Conservation (phyloP, 176 grass and related monocot genomes). For the Ampelocalamus luodianensis region DNA sequence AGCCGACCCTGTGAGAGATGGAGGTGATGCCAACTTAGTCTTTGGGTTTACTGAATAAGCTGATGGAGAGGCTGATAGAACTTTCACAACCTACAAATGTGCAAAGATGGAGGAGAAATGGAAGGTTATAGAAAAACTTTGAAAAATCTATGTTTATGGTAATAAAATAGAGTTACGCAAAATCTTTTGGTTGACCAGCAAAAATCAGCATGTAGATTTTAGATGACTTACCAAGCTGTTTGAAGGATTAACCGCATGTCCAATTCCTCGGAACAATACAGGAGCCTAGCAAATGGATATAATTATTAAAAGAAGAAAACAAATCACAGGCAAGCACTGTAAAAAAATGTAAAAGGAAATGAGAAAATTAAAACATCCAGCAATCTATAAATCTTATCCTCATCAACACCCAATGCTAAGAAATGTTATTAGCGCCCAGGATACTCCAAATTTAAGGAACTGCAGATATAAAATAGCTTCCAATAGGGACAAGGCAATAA, state of each 20-base stretch:
- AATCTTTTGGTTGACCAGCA: neutral
- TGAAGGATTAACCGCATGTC: slow-evolving; percentile 71
- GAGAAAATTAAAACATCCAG: neutral
- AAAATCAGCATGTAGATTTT: slow-evolving; percentile 30
- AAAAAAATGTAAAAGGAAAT: neutral
- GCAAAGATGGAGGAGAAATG: neutral
- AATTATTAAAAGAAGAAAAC: slow-evolving; percentile 32
- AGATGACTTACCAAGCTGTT: slow-evolving; percentile 73
- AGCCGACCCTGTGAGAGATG: slow-evolving; percentile 74
- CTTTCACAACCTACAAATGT: slow-evolving; percentile 74
- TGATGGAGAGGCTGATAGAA: slow-evolving; percentile 81
- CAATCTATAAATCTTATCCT: neutral
- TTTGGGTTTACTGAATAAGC: slow-evolving; percentile 90
- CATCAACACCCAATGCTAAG: neutral
- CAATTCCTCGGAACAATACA: slow-evolving; percentile 87
- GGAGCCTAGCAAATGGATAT: slow-evolving; percentile 57
- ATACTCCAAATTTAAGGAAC: slow-evolving; percentile 6
- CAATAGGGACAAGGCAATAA: neutral
- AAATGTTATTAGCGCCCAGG: slow-evolving; percentile 4
- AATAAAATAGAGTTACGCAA: slow-evolving; percentile 5
- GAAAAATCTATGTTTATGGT: neutral
- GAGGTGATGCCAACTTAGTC: slow-evolving; percentile 70
- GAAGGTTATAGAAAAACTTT: neutral
- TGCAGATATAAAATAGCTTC: slow-evolving; percentile 4
- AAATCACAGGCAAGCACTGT: neutral